Conservation (phyloP, 257 asterid genomes). For the Solanum appendiculatum region DNA sequence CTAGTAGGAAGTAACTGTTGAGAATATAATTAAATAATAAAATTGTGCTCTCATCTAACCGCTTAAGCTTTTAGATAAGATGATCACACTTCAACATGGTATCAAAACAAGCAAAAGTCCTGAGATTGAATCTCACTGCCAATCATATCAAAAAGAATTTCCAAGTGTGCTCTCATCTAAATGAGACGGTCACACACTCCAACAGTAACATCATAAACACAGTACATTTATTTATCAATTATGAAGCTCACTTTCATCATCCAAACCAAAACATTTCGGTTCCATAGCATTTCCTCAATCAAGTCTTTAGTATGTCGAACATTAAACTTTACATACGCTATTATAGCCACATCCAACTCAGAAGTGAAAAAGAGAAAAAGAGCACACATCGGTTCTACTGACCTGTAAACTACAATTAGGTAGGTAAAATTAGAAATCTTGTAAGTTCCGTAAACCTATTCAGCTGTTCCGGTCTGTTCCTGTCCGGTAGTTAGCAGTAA, state of each 20-base stretch:
- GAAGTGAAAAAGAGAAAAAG: not conserved
- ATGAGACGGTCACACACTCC: no score
- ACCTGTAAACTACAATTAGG: not conserved
- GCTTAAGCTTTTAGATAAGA: no score
- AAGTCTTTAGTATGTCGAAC: not conserved
- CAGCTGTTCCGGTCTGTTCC: slow-evolving; percentile 7
- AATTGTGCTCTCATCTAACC: no score
- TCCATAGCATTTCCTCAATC: not conserved
- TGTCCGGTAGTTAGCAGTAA: slow-evolving; percentile 55
- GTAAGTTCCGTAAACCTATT: not conserved
- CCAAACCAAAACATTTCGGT: not conserved
- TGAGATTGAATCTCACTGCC: no score
- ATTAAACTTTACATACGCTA: not conserved
- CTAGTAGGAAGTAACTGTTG: not conserved
- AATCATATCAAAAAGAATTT: no score
- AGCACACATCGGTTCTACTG: not conserved
- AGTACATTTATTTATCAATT: not conserved
- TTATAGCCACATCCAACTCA: not conserved
- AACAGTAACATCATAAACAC: not conserved
- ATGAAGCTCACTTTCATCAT: not conserved
- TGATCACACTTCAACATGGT: no score
- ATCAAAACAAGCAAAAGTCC: no score
- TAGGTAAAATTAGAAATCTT: not conserved
- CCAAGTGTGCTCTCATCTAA: no score
- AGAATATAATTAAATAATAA: no score